Base-by-base conservation (phyloP, 139 green algal genomes). In the Chlorella sorokiniana region DNA sequence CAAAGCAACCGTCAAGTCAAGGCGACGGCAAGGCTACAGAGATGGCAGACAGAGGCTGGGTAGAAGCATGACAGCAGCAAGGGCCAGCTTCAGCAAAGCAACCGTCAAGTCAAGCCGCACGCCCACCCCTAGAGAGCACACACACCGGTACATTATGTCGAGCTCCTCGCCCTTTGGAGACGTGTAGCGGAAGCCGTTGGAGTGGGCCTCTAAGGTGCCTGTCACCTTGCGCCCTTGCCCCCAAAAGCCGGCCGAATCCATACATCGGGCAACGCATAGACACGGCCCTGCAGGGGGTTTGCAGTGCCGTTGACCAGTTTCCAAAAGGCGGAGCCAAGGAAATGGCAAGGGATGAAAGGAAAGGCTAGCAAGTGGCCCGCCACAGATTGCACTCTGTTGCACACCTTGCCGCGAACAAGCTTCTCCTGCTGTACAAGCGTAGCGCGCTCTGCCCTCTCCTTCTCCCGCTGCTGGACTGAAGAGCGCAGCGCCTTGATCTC, bases 161-260 rank as follows among this genome's bases (percentile, higher is more conserved):
- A 99, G 81, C 59, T 89, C 81, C 87, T 99, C 96, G 65, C 89
- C 91, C 80, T 93, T 94, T 35, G 92, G 92, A 44, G 86, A 92
- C n/a, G 81, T 75, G 85, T 99, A 99, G 42, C 96, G 88, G 92
- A 99, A 99, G 59, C 97, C 97, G 76, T 99, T 99, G 29, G 88
- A 82, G 84, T 99, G 97, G 27, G 93, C 94, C 86, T 99, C 96
- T 78, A 99, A 90, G 7, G 87, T 91, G 6, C 97, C 97, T 0
- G 95, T 91, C 54, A 96, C 84, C 88, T 98, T 98, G 74, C 93
- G 90, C 3, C 96, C 82, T 96, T 95, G 61, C 94, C 93, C 11
- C 91, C 94, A 78, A 98, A 93, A 0, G 83, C 90, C 0, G 97
- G 97, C 22, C 95, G 89, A 48, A 99, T 94, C 96, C 96, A 99